phyloP scores from a whole-genome alignment of 2,329 filamentous ascomycete species.

The Thelonectria rubi region DNA sequence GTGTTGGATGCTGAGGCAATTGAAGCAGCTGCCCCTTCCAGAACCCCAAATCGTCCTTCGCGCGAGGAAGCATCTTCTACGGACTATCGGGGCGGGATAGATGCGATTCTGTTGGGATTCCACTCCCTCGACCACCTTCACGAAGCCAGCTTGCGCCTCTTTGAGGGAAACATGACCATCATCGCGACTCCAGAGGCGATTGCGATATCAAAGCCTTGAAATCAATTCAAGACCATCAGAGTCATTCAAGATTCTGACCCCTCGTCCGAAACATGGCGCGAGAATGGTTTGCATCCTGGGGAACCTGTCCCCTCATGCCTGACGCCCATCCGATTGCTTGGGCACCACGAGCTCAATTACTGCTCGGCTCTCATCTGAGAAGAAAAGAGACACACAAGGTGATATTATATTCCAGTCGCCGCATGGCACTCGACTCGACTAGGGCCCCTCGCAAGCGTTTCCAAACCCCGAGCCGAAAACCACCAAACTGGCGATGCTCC shows the following conservation, averaged over 20 bases:
- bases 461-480: conserved; percentile 31
- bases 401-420: conserved; percentile 37
- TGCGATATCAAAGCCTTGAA: conserved; percentile 25
- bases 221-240: conserved; percentile 34
- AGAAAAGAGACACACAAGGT: conserved; percentile 32
- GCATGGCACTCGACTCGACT: conserved; percentile 32
- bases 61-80: neutral
- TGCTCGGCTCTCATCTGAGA: conserved; percentile 32
- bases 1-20: conserved; percentile 24
- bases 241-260: conserved; percentile 23
- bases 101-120: conserved; percentile 37
- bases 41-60: neutral
- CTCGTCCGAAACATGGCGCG: conserved; percentile 24
- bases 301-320: conserved; percentile 36
- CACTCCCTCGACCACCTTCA: conserved; percentile 35
- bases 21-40: conserved; percentile 20
- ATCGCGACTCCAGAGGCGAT: conserved; percentile 30
- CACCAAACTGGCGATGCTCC: conserved; percentile 38
- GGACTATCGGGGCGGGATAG: conserved; percentile 22
- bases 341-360: conserved; percentile 32
- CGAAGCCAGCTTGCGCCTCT: conserved; percentile 29
- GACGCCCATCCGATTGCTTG: conserved; percentile 30
- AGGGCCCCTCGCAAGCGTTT: conserved; percentile 32
- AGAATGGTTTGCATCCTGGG: conserved; percentile 33
- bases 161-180: conserved; percentile 33